Percentiles rank a stretch among this genome's conserved stretches.
phyloP scores from a whole-genome alignment of 2,329 filamentous ascomycete genomes.

The Sarocladiaceae sp. region DNA sequence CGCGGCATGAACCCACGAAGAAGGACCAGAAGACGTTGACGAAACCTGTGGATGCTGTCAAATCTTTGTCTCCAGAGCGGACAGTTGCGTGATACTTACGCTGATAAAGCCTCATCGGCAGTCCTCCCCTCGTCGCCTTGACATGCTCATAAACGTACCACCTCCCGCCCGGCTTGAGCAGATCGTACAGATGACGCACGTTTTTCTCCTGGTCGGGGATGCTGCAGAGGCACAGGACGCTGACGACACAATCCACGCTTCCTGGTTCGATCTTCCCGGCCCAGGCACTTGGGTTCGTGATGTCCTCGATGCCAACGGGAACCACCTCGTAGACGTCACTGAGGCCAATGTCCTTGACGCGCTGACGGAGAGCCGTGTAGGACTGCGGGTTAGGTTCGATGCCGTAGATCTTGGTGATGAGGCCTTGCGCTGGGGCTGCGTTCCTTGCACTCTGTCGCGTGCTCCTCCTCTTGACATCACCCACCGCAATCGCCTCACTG shows the following conservation, averaged over 20 bases:
- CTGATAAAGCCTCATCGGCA: constrained; percentile 41
- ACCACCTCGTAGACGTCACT: constrained; percentile 54
- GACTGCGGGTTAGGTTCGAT: constrained; percentile 56
- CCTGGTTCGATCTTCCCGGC: constrained; percentile 41
- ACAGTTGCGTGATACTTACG: constrained; percentile 31
- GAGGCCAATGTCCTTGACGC: constrained; percentile 45
- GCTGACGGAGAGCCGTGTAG: constrained; percentile 39
- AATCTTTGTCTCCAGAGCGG: background rate
- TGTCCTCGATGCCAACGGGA: constrained; percentile 55
- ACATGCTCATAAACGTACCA: constrained; percentile 63
- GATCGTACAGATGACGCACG: constrained; percentile 47
- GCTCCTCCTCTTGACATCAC: constrained; percentile 3
- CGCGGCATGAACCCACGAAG: constrained; percentile 44
- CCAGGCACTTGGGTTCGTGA: constrained; percentile 36
- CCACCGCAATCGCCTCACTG: constrained; percentile 12
- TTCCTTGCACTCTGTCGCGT: too few relatives aligned
- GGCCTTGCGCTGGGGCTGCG: constrained; percentile 14
- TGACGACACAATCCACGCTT: constrained; percentile 53
- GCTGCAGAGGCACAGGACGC: constrained; percentile 56
- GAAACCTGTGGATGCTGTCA: constrained; percentile 28
- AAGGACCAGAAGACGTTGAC: constrained; percentile 47
- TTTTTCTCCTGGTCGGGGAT: constrained; percentile 55
- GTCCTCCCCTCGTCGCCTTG: constrained; percentile 28
- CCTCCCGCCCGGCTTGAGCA: constrained; percentile 53
- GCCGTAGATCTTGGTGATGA: constrained; percentile 49